Conservation (phyloP, 1,139 yeast genomes). For the Magnusiomyces paraingens region DNA sequence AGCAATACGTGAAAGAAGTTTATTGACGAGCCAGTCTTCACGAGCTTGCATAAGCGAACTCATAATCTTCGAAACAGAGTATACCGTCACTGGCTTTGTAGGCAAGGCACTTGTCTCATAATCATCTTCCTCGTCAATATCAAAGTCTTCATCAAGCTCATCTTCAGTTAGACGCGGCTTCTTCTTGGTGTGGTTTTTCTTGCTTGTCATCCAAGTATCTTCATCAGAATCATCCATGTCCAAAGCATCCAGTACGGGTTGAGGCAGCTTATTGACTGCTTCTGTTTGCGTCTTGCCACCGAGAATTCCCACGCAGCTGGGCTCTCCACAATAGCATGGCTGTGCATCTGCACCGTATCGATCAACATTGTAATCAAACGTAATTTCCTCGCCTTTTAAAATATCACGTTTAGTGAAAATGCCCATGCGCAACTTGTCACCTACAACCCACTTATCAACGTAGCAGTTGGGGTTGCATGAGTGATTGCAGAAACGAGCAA, state of each 20-base stretch:
- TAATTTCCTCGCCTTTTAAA: constrained; percentile 77
- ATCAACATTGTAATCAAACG: constrained; percentile 94
- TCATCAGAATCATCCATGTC: constrained; percentile 61
- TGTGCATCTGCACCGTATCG: constrained; percentile 93
- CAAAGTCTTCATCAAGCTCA: constrained; percentile 42
- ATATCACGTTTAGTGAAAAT: constrained; percentile 79
- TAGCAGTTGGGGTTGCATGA: constrained; percentile 91
- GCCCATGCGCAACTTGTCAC: constrained; percentile 87
- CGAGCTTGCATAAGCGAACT: constrained; percentile 74
- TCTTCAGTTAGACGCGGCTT: constrained; percentile 33
- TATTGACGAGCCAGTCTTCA: constrained; percentile 57
- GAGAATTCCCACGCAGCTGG: constrained; percentile 84
- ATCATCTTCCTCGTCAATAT: constrained; percentile 30
- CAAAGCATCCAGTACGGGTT: constrained; percentile 74
- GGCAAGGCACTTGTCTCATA: constrained; percentile 58
- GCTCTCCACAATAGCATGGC: constrained; percentile 90
- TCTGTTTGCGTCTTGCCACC: constrained; percentile 98
- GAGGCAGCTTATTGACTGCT: constrained; percentile 77
- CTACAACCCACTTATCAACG: constrained; percentile 97
- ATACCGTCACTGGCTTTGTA: constrained; percentile 44
- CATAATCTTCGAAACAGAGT: constrained; percentile 68
- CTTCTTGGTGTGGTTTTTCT: constrained; percentile 56
- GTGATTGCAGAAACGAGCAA: constrained; percentile 90
- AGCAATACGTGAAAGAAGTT: constrained; percentile 61
- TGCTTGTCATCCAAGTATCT: constrained; percentile 34